These are phyloP conservation scores for Dissophora ornata DNA, from an alignment of 192 early-diverging fungal genomes.

Conservation along the genomic window DNA sequence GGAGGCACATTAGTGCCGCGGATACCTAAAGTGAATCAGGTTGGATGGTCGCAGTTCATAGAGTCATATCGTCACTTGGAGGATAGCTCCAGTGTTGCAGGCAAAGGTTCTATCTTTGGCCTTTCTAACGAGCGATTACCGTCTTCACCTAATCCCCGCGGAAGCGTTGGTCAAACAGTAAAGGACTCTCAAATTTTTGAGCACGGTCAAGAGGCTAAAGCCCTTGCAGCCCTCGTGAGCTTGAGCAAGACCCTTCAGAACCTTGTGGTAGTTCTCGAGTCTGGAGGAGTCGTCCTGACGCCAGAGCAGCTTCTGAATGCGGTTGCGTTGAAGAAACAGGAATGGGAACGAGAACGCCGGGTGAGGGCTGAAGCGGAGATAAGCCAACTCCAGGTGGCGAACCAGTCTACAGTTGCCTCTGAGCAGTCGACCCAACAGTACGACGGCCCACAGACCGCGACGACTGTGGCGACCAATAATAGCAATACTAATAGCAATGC, in stretches of 20 bases:
- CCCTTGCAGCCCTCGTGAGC: constrained; percentile 13
- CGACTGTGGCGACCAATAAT: too few species aligned
- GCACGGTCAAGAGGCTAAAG: constrained; percentile 1
- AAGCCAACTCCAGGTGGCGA: too few species aligned
- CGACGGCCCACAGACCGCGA: too few species aligned
- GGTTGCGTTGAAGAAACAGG: not conserved
- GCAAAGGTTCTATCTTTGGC: not conserved
- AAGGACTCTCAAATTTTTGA: not conserved
- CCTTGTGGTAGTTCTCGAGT: constrained; percentile 14
- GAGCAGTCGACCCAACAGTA: too few species aligned
- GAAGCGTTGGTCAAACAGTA: not conserved
- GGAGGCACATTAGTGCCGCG: not conserved
- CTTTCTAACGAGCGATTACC: too few species aligned
- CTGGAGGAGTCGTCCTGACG: constrained; percentile 17
- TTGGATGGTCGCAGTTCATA: constrained; percentile 9
- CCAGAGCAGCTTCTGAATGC: constrained; percentile 6
- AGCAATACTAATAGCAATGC: too few species aligned
- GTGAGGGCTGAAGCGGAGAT: too few species aligned
- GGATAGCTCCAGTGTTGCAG: too few species aligned
- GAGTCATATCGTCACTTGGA: not conserved
- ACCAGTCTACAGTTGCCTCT: too few species aligned
- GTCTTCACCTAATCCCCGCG: not conserved
- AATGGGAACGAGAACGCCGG: not conserved
- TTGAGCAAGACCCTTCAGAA: constrained; percentile 39
- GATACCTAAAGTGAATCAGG: not conserved